These are phyloP conservation scores for Umbelopsis isabellina DNA, from an alignment of 192 early-diverging fungal genomes.

Conservation along the genomic window DNA sequence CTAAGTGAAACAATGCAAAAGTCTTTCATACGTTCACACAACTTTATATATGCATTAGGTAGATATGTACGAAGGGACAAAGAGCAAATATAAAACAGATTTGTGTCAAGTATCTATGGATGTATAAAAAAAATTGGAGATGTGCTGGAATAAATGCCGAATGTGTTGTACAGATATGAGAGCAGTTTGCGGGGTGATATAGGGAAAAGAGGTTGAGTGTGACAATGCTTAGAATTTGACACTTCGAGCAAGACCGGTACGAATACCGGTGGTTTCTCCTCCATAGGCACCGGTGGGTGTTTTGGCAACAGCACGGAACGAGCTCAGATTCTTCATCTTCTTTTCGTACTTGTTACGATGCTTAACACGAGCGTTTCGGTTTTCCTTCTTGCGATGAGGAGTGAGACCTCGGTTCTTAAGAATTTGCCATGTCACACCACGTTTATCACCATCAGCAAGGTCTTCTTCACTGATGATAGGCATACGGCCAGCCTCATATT, in stretches of 20 bases:
- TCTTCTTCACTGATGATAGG: conserved; percentile 47
- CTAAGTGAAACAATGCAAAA: not conserved
- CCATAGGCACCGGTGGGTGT: conserved; percentile 76
- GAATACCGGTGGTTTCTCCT: conserved; percentile 96
- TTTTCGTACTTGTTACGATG: conserved; percentile 86
- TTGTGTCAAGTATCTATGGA: conserved; percentile 4
- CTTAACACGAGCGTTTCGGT: conserved; percentile 95
- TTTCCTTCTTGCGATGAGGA: conserved; percentile 88
- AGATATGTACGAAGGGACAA: not conserved
- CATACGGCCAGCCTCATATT: conserved; percentile 46
- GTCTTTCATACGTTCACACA: not conserved
- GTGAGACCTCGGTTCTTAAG: conserved; percentile 96
- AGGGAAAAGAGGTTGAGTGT: not conserved
- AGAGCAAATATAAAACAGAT: not conserved
- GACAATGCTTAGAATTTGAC: conserved; percentile 59
- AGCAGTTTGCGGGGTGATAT: not conserved
- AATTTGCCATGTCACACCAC: conserved; percentile 85
- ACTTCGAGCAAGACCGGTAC: conserved; percentile 79
- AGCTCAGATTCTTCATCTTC: conserved; percentile 88
- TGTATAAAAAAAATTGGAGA: not conserved
- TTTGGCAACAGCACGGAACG: conserved; percentile 73
- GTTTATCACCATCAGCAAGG: conserved; percentile 62
- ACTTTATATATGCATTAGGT: not conserved
- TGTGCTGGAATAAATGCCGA: conserved; percentile 4
- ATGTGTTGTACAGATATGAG: not conserved